These are phyloP conservation scores for Kwoniella dendrophila DNA, from an alignment of 768 basidiomycete species.

Conservation along the genomic window DNA sequence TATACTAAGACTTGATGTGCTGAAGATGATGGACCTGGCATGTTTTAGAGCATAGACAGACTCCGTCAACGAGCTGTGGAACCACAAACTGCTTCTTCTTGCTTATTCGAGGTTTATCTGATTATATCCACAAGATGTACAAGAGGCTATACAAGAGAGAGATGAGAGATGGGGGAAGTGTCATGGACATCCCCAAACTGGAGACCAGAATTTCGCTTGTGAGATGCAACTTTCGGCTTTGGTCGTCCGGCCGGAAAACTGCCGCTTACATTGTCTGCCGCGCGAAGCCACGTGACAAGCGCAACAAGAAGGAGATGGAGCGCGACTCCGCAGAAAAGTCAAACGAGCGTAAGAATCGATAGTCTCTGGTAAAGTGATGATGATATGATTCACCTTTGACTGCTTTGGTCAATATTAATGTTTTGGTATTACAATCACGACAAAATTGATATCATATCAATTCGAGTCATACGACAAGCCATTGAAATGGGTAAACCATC, in stretches of 20 bases:
- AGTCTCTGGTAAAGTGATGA: no score
- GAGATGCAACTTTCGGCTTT: neutral
- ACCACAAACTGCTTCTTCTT: no score
- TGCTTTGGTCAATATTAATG: no score
- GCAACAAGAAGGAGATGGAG: neutral
- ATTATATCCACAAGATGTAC: no score
- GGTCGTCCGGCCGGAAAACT: neutral
- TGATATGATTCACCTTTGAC: no score
- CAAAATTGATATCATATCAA: neutral
- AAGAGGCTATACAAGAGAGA: no score
- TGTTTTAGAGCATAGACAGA: constrained; percentile 1
- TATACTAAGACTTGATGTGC: constrained; percentile 51
- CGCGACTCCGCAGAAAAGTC: neutral
- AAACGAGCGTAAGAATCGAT: no score
- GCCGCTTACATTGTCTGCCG: neutral
- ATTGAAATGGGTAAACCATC: constrained; percentile 51
- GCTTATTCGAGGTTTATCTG: no score
- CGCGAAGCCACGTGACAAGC: neutral
- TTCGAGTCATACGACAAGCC: neutral
- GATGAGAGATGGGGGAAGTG: no score
- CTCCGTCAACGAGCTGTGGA: no score
- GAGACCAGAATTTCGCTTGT: neutral
- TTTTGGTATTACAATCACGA: neutral
- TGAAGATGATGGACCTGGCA: constrained; percentile 42
- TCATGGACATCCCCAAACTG: neutral